Conservation (phyloP, 2,329 filamentous ascomycete species). For the Monosporascus sp. region DNA sequence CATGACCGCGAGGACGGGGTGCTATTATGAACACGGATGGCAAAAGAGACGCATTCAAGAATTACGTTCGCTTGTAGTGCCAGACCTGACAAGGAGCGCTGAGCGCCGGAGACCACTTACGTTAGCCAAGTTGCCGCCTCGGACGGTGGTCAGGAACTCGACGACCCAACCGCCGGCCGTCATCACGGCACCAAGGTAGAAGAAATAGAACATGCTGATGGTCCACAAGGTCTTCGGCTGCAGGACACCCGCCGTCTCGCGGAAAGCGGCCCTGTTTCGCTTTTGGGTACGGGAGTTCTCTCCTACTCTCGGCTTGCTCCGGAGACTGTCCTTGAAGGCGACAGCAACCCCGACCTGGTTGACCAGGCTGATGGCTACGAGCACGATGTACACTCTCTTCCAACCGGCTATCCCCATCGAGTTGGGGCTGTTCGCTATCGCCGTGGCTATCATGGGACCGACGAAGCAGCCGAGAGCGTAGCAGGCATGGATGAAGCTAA, state of each 20-base stretch:
- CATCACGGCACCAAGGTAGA: slow-evolving; percentile 50
- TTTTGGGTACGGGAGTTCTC: slow-evolving; percentile 7
- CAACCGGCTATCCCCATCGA: slow-evolving; percentile 31
- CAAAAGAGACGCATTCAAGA: too few species aligned
- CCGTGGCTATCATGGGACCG: slow-evolving; percentile 49
- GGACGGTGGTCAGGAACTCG: slow-evolving; percentile 57
- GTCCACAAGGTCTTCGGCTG: slow-evolving; percentile 47
- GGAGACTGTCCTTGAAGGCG: slow-evolving; percentile 45
- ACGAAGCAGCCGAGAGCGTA: slow-evolving; percentile 53
- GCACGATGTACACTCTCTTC: slow-evolving; percentile 52
- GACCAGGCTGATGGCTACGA: slow-evolving; percentile 44
- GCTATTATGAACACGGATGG: too few species aligned
- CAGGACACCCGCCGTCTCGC: slow-evolving; percentile 40
- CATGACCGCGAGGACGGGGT: too few species aligned
- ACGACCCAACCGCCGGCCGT: slow-evolving; percentile 60
- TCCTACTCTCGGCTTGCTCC: slow-evolving; percentile 15
- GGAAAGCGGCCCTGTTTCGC: slow-evolving; percentile 30
- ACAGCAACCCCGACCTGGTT: slow-evolving; percentile 43
- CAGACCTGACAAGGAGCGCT: too few species aligned
- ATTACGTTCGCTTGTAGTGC: too few species aligned
- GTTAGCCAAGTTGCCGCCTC: slow-evolving; percentile 46
- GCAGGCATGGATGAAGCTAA: slow-evolving; percentile 60
- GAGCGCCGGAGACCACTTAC: neutral
- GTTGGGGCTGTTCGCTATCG: slow-evolving; percentile 35
- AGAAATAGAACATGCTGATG: slow-evolving; percentile 59